Evolutionary conservation across 2,329 filamentous ascomycete species (phyloP).

Genomic region (Simplicillium aogashimaense): DNA sequence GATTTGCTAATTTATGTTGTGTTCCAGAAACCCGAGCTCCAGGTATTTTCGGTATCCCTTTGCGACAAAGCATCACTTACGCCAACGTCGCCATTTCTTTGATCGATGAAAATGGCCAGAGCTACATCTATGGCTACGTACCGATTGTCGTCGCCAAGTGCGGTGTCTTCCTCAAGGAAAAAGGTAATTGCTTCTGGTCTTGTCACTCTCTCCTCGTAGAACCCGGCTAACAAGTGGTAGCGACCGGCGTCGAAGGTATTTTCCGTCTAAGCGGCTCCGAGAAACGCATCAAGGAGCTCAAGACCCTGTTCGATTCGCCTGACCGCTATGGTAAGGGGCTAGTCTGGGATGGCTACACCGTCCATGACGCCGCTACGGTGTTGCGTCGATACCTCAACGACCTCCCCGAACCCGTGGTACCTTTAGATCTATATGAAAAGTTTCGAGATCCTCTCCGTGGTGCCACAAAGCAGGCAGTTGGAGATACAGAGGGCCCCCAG

Average conservation of each 20-base stretch:
- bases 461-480: constrained; percentile 62
- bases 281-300: constrained; percentile 96
- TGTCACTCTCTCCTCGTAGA: constrained; percentile 6
- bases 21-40: constrained; percentile 39
- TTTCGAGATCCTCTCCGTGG: constrained; percentile 76
- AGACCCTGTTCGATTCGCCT: constrained; percentile 84
- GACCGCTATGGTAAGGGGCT: constrained; percentile 94
- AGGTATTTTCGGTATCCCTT: constrained; percentile 89
- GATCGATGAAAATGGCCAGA: constrained; percentile 82
- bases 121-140: constrained; percentile 97
- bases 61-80: constrained; percentile 91
- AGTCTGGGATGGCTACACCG: constrained; percentile 94
- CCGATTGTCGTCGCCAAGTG: constrained; percentile 98
- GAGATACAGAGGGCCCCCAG: constrained; percentile 58
- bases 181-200: constrained; percentile 52
- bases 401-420: constrained; percentile 92
- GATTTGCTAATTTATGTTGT: constrained; percentile 3
- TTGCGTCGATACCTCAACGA: constrained; percentile 92
- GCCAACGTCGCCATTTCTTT: constrained; percentile 97
- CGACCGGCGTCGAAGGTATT: constrained; percentile 90
- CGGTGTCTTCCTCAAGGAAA: constrained; percentile 94
- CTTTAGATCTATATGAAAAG: constrained; percentile 81
- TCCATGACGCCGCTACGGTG: constrained; percentile 96
- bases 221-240: constrained; percentile 34
- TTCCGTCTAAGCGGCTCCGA: constrained; percentile 94